These are phyloP conservation scores for Clitoria ternatea DNA, from an alignment of 306 rosid genomes.

Conservation along the genomic window DNA sequence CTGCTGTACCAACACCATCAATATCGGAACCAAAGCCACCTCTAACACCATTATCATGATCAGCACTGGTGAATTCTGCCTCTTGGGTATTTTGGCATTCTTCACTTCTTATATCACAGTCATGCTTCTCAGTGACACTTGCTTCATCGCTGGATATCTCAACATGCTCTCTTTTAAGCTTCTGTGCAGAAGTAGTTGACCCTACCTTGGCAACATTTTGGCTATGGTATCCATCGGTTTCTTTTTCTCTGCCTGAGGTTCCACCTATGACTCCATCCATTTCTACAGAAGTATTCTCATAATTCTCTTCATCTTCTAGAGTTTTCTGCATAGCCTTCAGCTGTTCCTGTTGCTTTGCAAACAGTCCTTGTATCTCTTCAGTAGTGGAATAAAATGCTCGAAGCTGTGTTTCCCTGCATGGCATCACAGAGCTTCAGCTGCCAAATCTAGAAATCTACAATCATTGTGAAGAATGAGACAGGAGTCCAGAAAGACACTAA, in stretches of 20 bases:
- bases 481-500: constrained; percentile 3
- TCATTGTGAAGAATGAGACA: constrained; percentile 6
- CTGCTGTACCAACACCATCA: constrained; percentile 47
- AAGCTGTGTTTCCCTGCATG: constrained; percentile 82
- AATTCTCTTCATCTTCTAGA: constrained; percentile 87
- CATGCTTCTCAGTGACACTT: constrained; percentile 80
- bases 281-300: constrained; percentile 71
- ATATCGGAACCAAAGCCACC: constrained; percentile 74
- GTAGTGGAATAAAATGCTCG: constrained; percentile 95
- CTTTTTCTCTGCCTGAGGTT: constrained; percentile 33
- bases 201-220: constrained; percentile 45
- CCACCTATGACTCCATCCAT: constrained; percentile 45
- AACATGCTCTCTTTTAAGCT: constrained; percentile 37
- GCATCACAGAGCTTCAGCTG: constrained; percentile 33
- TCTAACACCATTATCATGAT: constrained; percentile 50
- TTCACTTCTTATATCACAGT: constrained; percentile 68
- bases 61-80: constrained; percentile 72
- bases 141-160: constrained; percentile 68
- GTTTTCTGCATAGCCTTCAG: constrained; percentile 89
- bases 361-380: constrained; percentile 74
- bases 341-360: constrained; percentile 91
- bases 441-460: constrained; percentile 21
- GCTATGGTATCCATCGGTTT: constrained; percentile 31
- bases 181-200: constrained; percentile 50
- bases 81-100: constrained; percentile 72